Base-by-base conservation (phyloP, 83 land plant species). In the Thuja plicata region DNA sequence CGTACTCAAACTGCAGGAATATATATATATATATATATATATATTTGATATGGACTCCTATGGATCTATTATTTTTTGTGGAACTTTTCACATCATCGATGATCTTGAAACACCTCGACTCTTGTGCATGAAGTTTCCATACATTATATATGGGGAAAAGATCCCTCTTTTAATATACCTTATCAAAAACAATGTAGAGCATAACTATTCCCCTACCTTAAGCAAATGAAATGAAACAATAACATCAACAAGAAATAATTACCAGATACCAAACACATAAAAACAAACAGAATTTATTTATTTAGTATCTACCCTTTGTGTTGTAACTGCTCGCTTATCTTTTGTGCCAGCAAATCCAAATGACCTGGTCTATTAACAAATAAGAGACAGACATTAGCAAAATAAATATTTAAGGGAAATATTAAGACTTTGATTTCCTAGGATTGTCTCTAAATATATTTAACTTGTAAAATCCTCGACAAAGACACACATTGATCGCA, bases 271-370 rank as follows among this genome's bases (percentile, higher is more conserved):
- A 19, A 21, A 35, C n/a, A 80, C 41, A 27, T 80, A 32, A 73
- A 74, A 89, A 71, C 37, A 43, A 41, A 37, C 21, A 71, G 5
- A 32, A 46, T 4, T 17, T 11, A 6, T 40, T 40, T 66, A 66
- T 24, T 66, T 66, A 27, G 73, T 8, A 46, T 21, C 34, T 93
- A 98, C 99, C 97, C 94, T 94, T 88, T 98, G 99, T 74, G 99
- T 97, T 41, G 99, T 91, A 62, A 98, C 90, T 48, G 99, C 91
- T 32, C 99, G 99, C 88, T 98, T 98, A 88, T 98, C 99, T 90
- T 98, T 98, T 50, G 99, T 98, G 34, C 99, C 99, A 32, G 99
- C 95, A 92, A 98, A 95, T 46, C 99, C 99, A 94, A 98, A 96
- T 71, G 96, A 93, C 52, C 95, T 91, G 78, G 94, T 94, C 99